Conservation (phyloP, 2,329 filamentous ascomycete genomes). For the Parascedosporium putredinis region DNA sequence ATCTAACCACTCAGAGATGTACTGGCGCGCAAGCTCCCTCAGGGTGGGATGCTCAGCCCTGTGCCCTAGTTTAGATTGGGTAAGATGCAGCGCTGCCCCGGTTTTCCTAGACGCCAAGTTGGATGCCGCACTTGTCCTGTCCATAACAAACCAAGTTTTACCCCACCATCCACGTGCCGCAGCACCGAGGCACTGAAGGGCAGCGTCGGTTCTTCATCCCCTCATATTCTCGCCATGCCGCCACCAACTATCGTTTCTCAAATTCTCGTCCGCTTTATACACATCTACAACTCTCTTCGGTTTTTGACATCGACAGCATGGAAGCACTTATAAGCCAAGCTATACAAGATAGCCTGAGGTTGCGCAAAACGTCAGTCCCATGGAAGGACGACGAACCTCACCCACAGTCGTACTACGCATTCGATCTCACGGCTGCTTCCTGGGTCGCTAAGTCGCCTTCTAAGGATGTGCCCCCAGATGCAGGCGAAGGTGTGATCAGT, state of each 20-base stretch:
- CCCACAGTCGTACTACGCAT: constrained; percentile 14
- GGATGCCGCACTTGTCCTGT: no score
- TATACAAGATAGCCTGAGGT: constrained; percentile 4
- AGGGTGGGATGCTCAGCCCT: no score
- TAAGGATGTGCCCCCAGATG: background rate
- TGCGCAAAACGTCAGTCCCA: constrained; percentile 11
- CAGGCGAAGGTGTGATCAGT: constrained; percentile 9
- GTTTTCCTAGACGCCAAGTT: no score
- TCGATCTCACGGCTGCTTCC: constrained; percentile 8
- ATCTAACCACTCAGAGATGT: no score
- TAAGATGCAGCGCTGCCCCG: no score
- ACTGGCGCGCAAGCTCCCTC: no score
- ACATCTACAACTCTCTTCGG: constrained; percentile 6
- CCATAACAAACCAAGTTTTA: no score
- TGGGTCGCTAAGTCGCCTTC: constrained; percentile 9
- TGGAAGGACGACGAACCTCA: constrained; percentile 12
- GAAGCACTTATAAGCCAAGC: constrained; percentile 4
- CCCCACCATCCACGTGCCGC: no score
- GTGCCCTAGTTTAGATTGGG: no score
- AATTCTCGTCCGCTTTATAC: background rate
- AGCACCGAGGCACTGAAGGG: no score
- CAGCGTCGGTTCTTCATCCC: no score
- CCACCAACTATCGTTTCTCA: background rate
- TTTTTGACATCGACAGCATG: constrained; percentile 1
- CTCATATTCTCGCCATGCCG: background rate